phyloP scores from a whole-genome alignment of 108 stramenopile species.

The Cylindrotheca fusiformis region DNA sequence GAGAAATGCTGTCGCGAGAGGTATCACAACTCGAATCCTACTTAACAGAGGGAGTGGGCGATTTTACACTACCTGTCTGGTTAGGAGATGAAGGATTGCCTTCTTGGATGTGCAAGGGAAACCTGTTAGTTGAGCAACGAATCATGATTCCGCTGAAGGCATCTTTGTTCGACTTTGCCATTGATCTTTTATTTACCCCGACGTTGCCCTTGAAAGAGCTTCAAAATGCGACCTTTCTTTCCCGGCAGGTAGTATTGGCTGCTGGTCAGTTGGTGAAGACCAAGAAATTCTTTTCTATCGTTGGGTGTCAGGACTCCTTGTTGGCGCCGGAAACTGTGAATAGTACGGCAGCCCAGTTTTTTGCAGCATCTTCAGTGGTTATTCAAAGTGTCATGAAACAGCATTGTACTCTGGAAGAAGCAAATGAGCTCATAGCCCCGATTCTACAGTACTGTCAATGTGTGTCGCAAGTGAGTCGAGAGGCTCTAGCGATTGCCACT shows the following conservation, averaged over 20 bases:
- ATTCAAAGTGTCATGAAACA: constrained; percentile 3
- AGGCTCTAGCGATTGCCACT: background rate
- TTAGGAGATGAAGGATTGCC: background rate
- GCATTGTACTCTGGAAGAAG: constrained; percentile 6
- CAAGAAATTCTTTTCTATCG: background rate
- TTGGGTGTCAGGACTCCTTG: background rate
- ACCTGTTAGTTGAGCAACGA: background rate
- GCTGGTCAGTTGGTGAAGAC: background rate
- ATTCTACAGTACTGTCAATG: constrained; percentile 16
- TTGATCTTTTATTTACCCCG: background rate
- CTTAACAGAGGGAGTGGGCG: no score
- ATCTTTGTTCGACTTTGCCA: background rate
- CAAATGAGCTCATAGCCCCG: constrained; percentile 14
- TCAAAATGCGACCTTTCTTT: background rate
- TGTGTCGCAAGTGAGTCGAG: background rate
- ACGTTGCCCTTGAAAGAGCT: background rate
- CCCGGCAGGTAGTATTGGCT: background rate
- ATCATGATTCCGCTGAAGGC: background rate
- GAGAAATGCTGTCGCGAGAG: no score
- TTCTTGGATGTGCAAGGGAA: background rate
- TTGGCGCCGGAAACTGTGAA: constrained; percentile 2
- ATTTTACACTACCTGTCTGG: background rate
- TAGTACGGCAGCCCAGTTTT: constrained; percentile 17
- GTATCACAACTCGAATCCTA: no score
- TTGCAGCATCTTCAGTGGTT: constrained; percentile 11